Conservation (phyloP, 1,284 basidiomycete species). For the Mrakiaceae sp. region DNA sequence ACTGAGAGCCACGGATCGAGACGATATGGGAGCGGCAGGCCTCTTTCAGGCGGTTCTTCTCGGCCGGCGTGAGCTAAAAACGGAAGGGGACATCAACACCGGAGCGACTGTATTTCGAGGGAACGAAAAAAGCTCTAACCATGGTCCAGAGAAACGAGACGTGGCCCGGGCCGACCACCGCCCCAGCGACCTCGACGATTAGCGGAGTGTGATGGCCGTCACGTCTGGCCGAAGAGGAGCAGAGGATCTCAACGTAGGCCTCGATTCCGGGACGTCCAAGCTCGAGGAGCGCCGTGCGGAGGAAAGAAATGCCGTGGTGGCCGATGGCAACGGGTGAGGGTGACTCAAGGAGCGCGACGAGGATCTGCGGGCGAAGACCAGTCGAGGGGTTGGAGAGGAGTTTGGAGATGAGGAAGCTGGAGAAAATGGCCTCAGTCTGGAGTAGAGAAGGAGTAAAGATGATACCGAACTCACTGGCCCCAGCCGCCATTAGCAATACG, state of each 20-base stretch:
- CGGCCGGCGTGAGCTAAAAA: neutral
- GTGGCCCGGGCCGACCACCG: slow-evolving; percentile 17
- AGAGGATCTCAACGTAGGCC: slow-evolving; percentile 11
- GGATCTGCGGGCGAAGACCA: slow-evolving; percentile 10
- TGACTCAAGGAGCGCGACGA: slow-evolving; percentile 14
- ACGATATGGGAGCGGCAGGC: slow-evolving; percentile 12
- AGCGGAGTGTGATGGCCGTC: neutral
- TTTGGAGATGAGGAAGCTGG: slow-evolving; percentile 17
- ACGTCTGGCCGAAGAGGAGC: neutral
- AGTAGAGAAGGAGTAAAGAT: neutral
- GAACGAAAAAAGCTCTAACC: neutral
- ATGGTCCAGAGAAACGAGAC: slow-evolving; percentile 17
- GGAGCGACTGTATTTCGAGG: no score
- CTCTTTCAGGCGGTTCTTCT: slow-evolving; percentile 15
- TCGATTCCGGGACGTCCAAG: slow-evolving; percentile 14
- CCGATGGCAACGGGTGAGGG: slow-evolving; percentile 15
- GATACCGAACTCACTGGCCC: slow-evolving; percentile 11
- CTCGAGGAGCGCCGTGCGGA: slow-evolving; percentile 16
- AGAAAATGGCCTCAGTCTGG: neutral
- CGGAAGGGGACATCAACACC: no score
- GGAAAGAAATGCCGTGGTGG: slow-evolving; percentile 17
- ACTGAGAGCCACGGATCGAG: slow-evolving; percentile 15
- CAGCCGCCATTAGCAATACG: slow-evolving; percentile 17
- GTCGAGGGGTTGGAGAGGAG: slow-evolving; percentile 7
- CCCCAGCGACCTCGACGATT: slow-evolving; percentile 15